Evolutionary conservation across 371 early-diverging fungal genomes (phyloP).

Genomic region (Capillidium rhysosporum): DNA sequence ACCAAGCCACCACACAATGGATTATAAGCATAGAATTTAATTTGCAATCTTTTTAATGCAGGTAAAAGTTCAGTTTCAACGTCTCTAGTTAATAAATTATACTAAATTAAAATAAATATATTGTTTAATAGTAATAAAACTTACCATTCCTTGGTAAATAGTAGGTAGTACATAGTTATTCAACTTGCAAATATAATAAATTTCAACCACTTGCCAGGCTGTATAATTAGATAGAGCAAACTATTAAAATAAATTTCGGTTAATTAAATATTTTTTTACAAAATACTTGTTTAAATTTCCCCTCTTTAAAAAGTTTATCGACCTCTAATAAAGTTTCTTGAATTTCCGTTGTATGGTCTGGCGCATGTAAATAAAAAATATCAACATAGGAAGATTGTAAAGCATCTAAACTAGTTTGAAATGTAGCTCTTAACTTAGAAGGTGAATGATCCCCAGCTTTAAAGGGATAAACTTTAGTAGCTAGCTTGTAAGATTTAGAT

Average conservation of each 20-base stretch:
- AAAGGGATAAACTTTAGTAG: conserved; percentile 34
- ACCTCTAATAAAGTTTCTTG: conserved; percentile 20
- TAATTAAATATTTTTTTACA: not conserved
- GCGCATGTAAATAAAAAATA: conserved; percentile 29
- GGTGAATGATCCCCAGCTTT: conserved; percentile 25
- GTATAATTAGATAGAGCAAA: conserved; percentile 29
- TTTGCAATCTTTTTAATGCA: conserved; percentile 25
- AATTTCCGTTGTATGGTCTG: conserved; percentile 22
- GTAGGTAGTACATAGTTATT: conserved; percentile 21
- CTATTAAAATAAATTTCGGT: conserved; percentile 2
- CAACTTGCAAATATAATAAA: conserved; percentile 17
- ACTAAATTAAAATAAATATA: conserved; percentile 12
- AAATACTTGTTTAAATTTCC: conserved; percentile 17
- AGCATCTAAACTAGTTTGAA: conserved; percentile 15
- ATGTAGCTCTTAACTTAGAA: conserved; percentile 19
- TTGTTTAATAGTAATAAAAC: not conserved
- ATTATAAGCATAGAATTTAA: conserved; percentile 32
- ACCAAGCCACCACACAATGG: conserved; percentile 37
- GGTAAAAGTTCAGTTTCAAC: conserved; percentile 38
- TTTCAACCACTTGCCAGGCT: conserved; percentile 23
- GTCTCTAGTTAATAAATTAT: conserved; percentile 38
- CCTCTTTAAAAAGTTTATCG: conserved; percentile 20
- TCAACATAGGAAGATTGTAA: conserved; percentile 19
- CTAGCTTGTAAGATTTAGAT: conserved; percentile 13
- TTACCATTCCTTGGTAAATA: conserved; percentile 27